A percentile compares a stretch with the other conserved stretches of the same genome.
Evolutionary conservation across 1,284 basidiomycete genomes (phyloP).

Genomic region (Mycena sp.): DNA sequence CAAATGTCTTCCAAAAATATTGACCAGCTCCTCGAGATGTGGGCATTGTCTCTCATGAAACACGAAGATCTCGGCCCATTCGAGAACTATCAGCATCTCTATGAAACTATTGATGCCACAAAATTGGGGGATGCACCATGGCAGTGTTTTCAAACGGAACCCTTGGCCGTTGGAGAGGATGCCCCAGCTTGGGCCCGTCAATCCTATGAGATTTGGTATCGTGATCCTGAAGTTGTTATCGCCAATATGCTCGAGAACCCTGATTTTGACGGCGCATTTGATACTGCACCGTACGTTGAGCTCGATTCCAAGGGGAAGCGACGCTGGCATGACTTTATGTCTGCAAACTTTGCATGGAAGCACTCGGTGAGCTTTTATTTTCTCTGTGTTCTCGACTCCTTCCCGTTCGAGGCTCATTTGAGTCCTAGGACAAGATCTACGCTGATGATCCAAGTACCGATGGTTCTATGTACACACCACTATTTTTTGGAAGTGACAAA

Average conservation of each 20-base stretch:
- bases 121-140: constrained; percentile 40
- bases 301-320: constrained; percentile 23
- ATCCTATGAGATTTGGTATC: constrained; percentile 47
- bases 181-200: constrained; percentile 43
- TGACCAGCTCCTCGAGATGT: constrained; percentile 28
- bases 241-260: constrained; percentile 41
- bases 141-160: constrained; percentile 36
- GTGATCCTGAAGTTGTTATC: constrained; percentile 39
- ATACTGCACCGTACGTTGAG: constrained; percentile 39
- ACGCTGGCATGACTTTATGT: constrained; percentile 25
- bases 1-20: constrained; percentile 26
- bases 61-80: no score
- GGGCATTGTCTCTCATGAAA: constrained; percentile 13
- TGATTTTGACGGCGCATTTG: constrained; percentile 38
- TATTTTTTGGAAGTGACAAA: constrained; percentile 49
- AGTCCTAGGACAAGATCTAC: constrained; percentile 25
- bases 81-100: no score
- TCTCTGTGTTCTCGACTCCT: no score
- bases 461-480: constrained; percentile 42
- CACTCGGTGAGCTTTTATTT: constrained; percentile 32
- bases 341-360: constrained; percentile 33
- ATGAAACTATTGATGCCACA: constrained; percentile 40
- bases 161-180: constrained; percentile 28
- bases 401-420: background rate
- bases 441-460: constrained; percentile 30